These are phyloP conservation scores for Bombardia bombarda DNA, from an alignment of 495 filamentous ascomycete species.

Conservation along the genomic window DNA sequence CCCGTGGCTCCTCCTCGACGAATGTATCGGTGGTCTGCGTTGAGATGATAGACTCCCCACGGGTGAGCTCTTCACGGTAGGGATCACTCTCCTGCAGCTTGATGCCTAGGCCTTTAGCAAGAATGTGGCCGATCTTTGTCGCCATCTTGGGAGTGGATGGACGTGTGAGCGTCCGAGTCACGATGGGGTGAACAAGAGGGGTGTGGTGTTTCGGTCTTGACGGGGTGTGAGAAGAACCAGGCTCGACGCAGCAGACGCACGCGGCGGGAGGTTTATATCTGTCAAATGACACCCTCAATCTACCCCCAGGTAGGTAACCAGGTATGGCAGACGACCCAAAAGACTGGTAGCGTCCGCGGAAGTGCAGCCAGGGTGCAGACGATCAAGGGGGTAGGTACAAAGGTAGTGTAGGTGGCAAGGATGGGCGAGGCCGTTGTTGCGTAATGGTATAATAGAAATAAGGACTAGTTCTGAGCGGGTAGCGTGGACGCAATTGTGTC, in stretches of 20 bases:
- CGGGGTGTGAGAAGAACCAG: neutral
- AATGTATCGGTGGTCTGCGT: conserved; percentile 70
- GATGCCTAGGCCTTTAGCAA: conserved; percentile 81
- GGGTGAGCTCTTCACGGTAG: conserved; percentile 47
- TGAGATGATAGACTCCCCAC: conserved; percentile 76
- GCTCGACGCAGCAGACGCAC: neutral
- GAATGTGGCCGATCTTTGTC: conserved; percentile 56
- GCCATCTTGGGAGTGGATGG: conserved; percentile 6
- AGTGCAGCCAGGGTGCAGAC: neutral
- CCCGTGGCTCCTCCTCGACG: conserved; percentile 73
- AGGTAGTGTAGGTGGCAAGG: no score
- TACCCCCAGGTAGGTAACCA: no score
- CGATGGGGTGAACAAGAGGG: conserved; percentile 1
- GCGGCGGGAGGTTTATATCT: neutral
- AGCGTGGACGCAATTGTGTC: no score
- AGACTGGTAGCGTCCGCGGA: neutral
- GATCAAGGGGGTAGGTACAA: no score
- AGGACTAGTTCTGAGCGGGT: no score
- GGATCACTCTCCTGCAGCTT: conserved; percentile 62
- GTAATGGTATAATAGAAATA: no score
- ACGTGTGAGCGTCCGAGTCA: neutral
- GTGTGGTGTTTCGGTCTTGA: neutral
- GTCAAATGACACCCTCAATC: neutral
- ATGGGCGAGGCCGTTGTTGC: no score
- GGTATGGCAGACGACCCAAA: neutral